Percentiles rank a stretch among this genome's conserved stretches.
phyloP scores from a whole-genome alignment of 23 red algal species.

The Agarophyton chilense region DNA sequence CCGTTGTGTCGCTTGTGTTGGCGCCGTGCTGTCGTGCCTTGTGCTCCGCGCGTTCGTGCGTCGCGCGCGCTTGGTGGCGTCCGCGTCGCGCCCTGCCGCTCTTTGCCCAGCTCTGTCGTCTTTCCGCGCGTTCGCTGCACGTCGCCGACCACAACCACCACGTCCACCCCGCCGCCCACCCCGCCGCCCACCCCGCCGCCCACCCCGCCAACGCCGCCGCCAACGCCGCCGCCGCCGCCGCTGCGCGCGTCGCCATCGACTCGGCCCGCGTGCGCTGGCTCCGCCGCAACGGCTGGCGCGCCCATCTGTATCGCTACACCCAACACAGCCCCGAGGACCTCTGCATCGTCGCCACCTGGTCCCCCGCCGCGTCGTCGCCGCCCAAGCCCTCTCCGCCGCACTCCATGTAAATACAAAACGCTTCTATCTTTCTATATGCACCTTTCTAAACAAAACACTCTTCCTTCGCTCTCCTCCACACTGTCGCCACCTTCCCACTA shows the following conservation, averaged over 20 bases:
- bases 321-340: constrained; percentile 4
- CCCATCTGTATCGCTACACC: constrained; percentile 7
- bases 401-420: background rate
- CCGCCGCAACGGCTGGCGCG: constrained; percentile 24
- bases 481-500: no score
- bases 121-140: no score
- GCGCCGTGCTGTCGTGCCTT: constrained; percentile 29
- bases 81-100: background rate
- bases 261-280: constrained; percentile 45
- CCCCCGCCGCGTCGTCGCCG: background rate
- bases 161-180: background rate
- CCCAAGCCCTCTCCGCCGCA: no score
- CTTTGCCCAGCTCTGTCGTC: background rate
- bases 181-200: background rate
- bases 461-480: no score
- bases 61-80: background rate
- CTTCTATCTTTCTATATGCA: no score
- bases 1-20: background rate
- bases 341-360: constrained; percentile 47
- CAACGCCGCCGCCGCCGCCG: background rate
- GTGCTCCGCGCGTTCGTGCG: background rate
- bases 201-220: background rate
- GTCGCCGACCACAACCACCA: no score
- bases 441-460: no score
- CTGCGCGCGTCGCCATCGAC: constrained; percentile 1